Conservation (phyloP, 2,329 filamentous ascomycete genomes). For the Colletotrichum gigasporum region DNA sequence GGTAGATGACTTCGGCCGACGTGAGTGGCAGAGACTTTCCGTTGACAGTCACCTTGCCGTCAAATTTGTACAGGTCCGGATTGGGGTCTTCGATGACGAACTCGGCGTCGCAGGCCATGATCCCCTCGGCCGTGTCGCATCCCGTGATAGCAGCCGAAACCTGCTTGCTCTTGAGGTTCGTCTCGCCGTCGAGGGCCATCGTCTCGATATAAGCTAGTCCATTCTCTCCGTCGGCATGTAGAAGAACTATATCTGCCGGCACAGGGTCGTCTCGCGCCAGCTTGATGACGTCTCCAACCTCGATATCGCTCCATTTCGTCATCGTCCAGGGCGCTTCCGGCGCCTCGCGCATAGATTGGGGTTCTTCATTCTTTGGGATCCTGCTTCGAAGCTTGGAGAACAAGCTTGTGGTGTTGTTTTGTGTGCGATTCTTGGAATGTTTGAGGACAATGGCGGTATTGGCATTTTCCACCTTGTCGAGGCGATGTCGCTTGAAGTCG, state of each 20-base stretch:
- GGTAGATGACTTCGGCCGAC: constrained; percentile 83
- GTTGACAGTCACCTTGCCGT: constrained; percentile 71
- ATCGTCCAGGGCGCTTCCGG: constrained; percentile 64
- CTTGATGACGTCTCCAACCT: constrained; percentile 59
- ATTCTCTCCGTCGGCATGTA: constrained; percentile 81
- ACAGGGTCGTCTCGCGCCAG: constrained; percentile 77
- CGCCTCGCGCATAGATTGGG: constrained; percentile 43
- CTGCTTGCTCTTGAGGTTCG: constrained; percentile 82
- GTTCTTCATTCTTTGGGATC: constrained; percentile 40
- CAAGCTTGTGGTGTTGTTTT: neutral
- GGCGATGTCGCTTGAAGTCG: constrained; percentile 79
- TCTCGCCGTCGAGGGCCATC: constrained; percentile 86
- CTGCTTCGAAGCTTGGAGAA: constrained; percentile 5
- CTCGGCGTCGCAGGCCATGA: constrained; percentile 65
- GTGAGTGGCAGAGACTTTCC: constrained; percentile 75
- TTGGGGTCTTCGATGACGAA: constrained; percentile 83
- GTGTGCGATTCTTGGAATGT: neutral
- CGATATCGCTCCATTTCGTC: constrained; percentile 55
- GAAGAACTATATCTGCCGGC: constrained; percentile 83
- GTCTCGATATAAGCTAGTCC: constrained; percentile 85
- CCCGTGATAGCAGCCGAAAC: constrained; percentile 67
- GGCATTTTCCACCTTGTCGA: constrained; percentile 85
- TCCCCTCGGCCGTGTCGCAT: constrained; percentile 63
- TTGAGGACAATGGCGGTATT: constrained; percentile 53
- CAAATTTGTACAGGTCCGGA: constrained; percentile 79